Percentiles rank a stretch among this genome's conserved stretches.
Evolutionary conservation across 2,329 filamentous ascomycete genomes (phyloP).

Genomic region (Sporothrix pallida): DNA sequence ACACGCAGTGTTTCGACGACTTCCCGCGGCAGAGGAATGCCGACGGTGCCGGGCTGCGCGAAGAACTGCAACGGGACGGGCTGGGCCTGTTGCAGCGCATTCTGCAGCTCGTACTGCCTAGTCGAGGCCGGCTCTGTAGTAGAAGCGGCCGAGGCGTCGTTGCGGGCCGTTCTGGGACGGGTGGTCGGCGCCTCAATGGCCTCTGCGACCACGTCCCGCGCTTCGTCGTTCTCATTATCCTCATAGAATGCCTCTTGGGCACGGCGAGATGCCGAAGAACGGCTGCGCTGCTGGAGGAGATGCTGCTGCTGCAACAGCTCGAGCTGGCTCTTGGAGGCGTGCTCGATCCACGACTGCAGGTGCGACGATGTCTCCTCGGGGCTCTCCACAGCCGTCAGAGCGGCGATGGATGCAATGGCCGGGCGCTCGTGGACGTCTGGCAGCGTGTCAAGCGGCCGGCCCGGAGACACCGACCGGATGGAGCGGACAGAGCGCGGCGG

Average conservation of each 20-base stretch:
- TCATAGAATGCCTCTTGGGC: slow-evolving; percentile 20
- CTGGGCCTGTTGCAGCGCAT: slow-evolving; percentile 1
- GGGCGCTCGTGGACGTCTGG: background rate
- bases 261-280: background rate
- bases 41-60: slow-evolving; percentile 28
- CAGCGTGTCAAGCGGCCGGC: background rate
- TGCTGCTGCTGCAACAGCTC: background rate
- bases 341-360: slow-evolving; percentile 35
- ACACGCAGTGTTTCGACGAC: slow-evolving; percentile 61
- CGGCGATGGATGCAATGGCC: background rate
- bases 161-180: background rate
- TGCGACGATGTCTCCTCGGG: slow-evolving; percentile 29
- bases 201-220: background rate
- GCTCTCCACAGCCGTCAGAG: background rate
- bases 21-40: slow-evolving; percentile 57
- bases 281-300: background rate
- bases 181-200: background rate
- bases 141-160: background rate
- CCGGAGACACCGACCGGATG: slow-evolving; percentile 16
- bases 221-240: slow-evolving; percentile 1
- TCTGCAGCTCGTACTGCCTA: background rate
- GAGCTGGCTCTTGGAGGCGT: slow-evolving; percentile 29
- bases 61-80: slow-evolving; percentile 19
- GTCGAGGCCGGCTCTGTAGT: background rate
- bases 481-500: slow-evolving; percentile 17